Percentiles rank a stretch among this genome's conserved stretches.
Evolutionary conservation across 495 filamentous ascomycete genomes (phyloP).

Genomic region (Neurospora hispaniola): DNA sequence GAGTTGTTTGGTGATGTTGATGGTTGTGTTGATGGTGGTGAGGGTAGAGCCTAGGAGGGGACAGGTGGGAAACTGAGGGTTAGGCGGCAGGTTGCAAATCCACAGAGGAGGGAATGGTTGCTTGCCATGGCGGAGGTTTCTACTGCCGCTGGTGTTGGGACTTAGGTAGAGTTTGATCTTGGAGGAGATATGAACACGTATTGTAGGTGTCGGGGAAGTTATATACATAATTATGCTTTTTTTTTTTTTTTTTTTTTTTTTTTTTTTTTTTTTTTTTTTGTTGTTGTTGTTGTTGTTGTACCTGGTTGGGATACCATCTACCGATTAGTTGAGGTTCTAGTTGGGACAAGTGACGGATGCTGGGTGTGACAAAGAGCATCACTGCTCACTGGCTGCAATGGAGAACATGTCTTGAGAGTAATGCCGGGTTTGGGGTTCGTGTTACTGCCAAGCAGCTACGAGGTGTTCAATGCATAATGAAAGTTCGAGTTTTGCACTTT

Average conservation of each 20-base stretch:
- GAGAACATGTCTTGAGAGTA: neutral
- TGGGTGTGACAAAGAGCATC: neutral
- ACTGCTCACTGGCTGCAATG: neutral
- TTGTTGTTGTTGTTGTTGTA: too few relatives aligned
- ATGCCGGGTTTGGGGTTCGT: neutral
- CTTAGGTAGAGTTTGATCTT: neutral
- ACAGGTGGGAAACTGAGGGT: neutral
- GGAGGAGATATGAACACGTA: neutral
- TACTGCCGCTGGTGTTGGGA: neutral
- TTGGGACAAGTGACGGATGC: neutral
- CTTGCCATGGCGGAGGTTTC: neutral
- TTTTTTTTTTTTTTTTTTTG: neutral
- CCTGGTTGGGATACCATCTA: neutral
- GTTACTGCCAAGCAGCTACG: neutral
- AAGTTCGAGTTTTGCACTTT: neutral
- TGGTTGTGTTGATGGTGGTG: neutral
- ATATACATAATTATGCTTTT: too few relatives aligned
- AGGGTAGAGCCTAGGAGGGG: neutral
- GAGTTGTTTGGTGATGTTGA: slow-evolving; percentile 3
- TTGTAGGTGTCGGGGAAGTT: neutral
- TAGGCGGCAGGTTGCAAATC: neutral
- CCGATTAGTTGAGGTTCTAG: neutral
- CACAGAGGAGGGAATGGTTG: neutral
- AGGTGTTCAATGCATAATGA: neutral
- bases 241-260: too few relatives aligned